Conservation (phyloP, 2,329 filamentous ascomycete species). For the Teratosphaeria epicoccoides region DNA sequence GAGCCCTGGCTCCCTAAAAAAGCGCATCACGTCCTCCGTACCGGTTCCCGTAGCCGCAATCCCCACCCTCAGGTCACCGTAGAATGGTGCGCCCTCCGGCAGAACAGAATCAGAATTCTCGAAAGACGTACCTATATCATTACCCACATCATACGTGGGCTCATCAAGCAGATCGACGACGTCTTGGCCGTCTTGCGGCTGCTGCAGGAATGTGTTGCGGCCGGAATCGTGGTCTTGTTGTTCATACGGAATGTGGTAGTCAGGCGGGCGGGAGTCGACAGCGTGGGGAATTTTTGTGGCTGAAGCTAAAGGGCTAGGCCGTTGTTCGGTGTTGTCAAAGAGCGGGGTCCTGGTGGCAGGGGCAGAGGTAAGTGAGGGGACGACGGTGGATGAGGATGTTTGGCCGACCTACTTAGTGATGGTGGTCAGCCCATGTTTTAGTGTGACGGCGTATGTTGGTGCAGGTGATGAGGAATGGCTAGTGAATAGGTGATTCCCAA, state of each 20-base stretch:
- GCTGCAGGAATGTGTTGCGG: conserved; percentile 10
- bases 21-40: not conserved
- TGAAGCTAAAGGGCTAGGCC: conserved; percentile 12
- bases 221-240: conserved; percentile 1
- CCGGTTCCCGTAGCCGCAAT: not conserved
- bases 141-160: conserved; percentile 3
- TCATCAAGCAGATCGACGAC: conserved; percentile 25
- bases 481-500: conserved; percentile 22
- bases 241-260: conserved; percentile 7
- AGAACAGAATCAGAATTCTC: not conserved
- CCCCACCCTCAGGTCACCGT: conserved; percentile 1
- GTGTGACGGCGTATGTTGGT: not conserved
- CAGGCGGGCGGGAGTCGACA: conserved; percentile 15
- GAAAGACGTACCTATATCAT: conserved; percentile 12
- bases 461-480: conserved; percentile 6
- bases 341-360: conserved; percentile 11
- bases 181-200: conserved; percentile 23
- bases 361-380: conserved; percentile 18
- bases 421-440: conserved; percentile 16
- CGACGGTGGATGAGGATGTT: conserved; percentile 14
- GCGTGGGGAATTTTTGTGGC: not conserved
- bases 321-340: conserved; percentile 17
- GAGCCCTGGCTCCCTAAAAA: not conserved
- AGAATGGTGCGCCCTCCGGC: conserved; percentile 2
- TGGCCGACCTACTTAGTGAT: conserved; percentile 14